Base-by-base conservation (phyloP, 2,329 filamentous ascomycete species). In the Macrophomina phaseolina region DNA sequence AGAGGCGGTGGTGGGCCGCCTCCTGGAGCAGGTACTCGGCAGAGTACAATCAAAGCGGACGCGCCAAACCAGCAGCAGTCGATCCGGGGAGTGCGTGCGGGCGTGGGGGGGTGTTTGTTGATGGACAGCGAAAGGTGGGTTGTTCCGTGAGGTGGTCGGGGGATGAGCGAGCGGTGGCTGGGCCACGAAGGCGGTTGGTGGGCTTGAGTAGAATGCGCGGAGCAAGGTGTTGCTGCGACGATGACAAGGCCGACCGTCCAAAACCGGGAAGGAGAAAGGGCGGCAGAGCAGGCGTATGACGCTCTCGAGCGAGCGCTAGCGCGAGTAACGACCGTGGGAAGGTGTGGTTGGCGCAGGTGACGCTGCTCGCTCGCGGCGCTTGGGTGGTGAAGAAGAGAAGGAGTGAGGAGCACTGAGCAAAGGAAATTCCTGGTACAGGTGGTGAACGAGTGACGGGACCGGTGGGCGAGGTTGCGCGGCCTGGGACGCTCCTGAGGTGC, bases 161-260 rank as follows among this genome's bases (percentile, higher is more conserved):
- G 63, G 62, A 46, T 56, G 62, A 65, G 55, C 62, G 63, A 65
- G 63, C 40, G 63, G 63, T 65, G 63, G 63, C 52, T 65, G 63
- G 63, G 63, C 40, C 36, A 48, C 49, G 46, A 30, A 42, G 38
- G 61, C 51, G 62, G 62, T 48, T 46, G 52, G 40, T 40, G 18
- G 63, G 38, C 38, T n/a, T 52, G 58, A 16, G 62, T 40, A 46
- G 62, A 55, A 65, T 56, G 63, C 63, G 63, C 63, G 63, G 38
- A 56, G 51, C 63, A 56, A 23, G 51, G 63, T 56, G 62, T 65
- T 65, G 63, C 63, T 65, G 63, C 63, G 63, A 65, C 63, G 51
- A 65, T 46, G 61, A 42, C 61, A 53, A 49, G 58, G 58, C 58
- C 58, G 58, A 62, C 30, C 56, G n/a, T 9, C 58, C 58, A 49